Conservation (phyloP, 805 yeast genomes). For the Spathaspora hagerdaliae region DNA sequence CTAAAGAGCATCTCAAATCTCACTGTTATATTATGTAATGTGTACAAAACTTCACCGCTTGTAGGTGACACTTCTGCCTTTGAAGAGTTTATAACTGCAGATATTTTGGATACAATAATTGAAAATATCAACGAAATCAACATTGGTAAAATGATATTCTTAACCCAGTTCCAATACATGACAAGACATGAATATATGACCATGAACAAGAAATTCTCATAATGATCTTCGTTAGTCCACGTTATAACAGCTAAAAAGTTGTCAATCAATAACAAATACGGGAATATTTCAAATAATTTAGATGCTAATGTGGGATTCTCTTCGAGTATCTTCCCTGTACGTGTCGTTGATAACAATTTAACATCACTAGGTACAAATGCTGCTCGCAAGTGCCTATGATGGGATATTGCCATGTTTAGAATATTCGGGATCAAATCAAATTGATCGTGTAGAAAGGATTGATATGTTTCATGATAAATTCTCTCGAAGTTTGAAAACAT, state of each 20-base stretch:
- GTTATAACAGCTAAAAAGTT: slow-evolving; percentile 42
- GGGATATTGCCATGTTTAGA: not conserved
- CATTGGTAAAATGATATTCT: slow-evolving; percentile 36
- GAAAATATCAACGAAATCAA: slow-evolving; percentile 32
- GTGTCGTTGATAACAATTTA: slow-evolving; percentile 21
- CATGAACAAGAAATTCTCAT: slow-evolving; percentile 41
- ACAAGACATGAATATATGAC: slow-evolving; percentile 36
- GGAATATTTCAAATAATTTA: slow-evolving; percentile 45
- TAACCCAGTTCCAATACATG: slow-evolving; percentile 39
- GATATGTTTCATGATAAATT: too few species aligned
- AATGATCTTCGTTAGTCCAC: slow-evolving; percentile 54
- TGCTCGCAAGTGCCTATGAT: slow-evolving; percentile 8
- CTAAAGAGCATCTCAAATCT: slow-evolving; percentile 38
- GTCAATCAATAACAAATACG: slow-evolving; percentile 44
- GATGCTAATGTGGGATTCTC: slow-evolving; percentile 45
- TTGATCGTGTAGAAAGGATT: too few species aligned
- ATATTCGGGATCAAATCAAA: too few species aligned
- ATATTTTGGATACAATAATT: slow-evolving; percentile 42
- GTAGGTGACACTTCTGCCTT: slow-evolving; percentile 46
- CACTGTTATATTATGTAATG: slow-evolving; percentile 42
- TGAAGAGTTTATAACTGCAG: slow-evolving; percentile 39
- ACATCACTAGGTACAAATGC: slow-evolving; percentile 38
- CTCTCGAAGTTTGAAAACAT: too few species aligned
- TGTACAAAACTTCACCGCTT: slow-evolving; percentile 47
- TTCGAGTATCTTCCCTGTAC: slow-evolving; percentile 30